Base-by-base conservation (phyloP, 768 basidiomycete species). In the Cubamyces sp. region DNA sequence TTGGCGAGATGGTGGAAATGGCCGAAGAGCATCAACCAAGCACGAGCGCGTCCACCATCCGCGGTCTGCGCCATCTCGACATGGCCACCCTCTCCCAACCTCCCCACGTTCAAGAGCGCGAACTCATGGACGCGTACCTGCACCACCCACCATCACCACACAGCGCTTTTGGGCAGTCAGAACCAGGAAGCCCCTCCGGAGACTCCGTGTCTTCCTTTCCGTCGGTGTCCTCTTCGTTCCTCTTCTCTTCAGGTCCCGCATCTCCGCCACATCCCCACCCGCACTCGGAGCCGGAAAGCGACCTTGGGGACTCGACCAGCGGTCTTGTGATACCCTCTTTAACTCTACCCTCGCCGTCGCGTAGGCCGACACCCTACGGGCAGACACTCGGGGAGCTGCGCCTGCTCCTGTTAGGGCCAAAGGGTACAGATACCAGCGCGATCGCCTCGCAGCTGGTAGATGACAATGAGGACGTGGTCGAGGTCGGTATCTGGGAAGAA, bases 241-340 rank as follows among this genome's bases (percentile, higher is more conserved):
- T 91, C 76, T 90, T 89, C 76, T 89, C 87, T 34, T 90, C 88
- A 11, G 86, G 83, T 0, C 87, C 87, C 14, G 84, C 84, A 0
- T 88, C 87, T 64, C 88, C 85, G 2, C 84, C 82, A 0, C 86
- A 83, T 50, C 74, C 77, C 0, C 80, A 81, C 34, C 72, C 77
- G 21, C 79, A 78, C 19, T 75, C 76, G 3, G 79, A 81, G 6
- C 67, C 40, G 19, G 61, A 62, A 23, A 52, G 55, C 45, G 64
- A 69, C n/a, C 65, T 68, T 15, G 62, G 68, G 30, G 73, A 74
- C 56, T 64, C 62, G 12, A 78, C 81, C 65, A 79, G 81, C 66
- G 84, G 83, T 62, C 80, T 90, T 57, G 83, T 90, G 62, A 91
- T 91, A 49, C 89, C 89, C 1, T 90, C 86, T 23, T 75, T 91